These are phyloP conservation scores for Cucumis variabilis DNA, from an alignment of 331 rosid genomes.

Conservation along the genomic window DNA sequence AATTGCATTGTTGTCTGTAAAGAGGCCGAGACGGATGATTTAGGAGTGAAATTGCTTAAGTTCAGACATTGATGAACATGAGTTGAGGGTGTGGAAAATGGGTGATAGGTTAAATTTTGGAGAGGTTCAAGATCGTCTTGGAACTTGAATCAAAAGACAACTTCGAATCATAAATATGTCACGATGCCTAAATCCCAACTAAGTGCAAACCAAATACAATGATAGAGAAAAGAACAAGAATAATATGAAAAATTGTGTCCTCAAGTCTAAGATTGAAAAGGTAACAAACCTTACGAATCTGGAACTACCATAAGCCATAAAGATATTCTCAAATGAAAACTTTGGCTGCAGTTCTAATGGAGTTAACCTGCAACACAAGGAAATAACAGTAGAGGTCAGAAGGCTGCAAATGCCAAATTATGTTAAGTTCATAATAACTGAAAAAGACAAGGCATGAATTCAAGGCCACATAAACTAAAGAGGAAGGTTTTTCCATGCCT, in stretches of 20 bases:
- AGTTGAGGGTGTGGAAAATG: slow-evolving; percentile 14
- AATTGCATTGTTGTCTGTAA: slow-evolving; percentile 57
- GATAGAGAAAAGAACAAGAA: neutral
- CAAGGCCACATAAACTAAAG: slow-evolving; percentile 39
- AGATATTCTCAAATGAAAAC: slow-evolving; percentile 36
- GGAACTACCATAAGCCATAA: slow-evolving; percentile 69
- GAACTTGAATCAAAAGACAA: slow-evolving; percentile 41
- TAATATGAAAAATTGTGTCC: neutral
- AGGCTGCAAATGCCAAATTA: slow-evolving; percentile 28
- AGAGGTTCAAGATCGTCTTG: too few relatives aligned
- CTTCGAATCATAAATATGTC: slow-evolving; percentile 19
- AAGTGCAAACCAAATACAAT: neutral
- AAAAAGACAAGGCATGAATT: slow-evolving; percentile 2
- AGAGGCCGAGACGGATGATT: slow-evolving; percentile 60
- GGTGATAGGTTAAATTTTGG: slow-evolving; percentile 29
- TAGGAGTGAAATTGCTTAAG: slow-evolving; percentile 67
- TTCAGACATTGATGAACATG: slow-evolving; percentile 60
- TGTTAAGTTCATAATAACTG: slow-evolving; percentile 18
- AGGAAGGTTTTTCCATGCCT: slow-evolving; percentile 30
- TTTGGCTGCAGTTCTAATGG: slow-evolving; percentile 37
- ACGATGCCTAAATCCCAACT: neutral
- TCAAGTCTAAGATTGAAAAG: slow-evolving; percentile 17
- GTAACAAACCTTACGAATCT: slow-evolving; percentile 71
- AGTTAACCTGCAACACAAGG: slow-evolving; percentile 42
- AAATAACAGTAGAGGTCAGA: slow-evolving; percentile 24